Conservation (phyloP, 768 basidiomycete species). For the Cystofilobasidium capitatum region DNA sequence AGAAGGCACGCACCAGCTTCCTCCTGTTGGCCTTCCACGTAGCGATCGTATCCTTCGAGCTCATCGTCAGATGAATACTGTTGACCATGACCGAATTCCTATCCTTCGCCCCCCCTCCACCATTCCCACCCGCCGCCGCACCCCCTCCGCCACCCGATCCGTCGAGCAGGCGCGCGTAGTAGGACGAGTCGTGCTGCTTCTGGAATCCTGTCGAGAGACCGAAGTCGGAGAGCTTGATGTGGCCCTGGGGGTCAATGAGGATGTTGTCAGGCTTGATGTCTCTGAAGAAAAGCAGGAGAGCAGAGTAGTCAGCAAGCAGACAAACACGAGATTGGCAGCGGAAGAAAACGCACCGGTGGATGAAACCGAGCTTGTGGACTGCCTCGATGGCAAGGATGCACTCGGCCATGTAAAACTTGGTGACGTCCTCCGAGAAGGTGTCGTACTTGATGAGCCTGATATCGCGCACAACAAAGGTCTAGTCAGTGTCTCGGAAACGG, state of each 20-base stretch:
- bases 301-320: conserved; percentile 44
- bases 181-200: conserved; percentile 90
- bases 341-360: conserved; percentile 64
- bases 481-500: background rate
- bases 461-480: background rate
- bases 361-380: conserved; percentile 92
- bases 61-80: conserved; percentile 91
- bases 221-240: conserved; percentile 96
- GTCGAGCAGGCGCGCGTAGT: conserved; percentile 84
- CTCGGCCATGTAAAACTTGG: conserved; percentile 97
- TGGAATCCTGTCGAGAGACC: conserved; percentile 99
- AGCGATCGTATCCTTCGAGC: conserved; percentile 82
- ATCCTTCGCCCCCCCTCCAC: conserved; percentile 37
- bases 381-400: conserved; percentile 96
- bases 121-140: conserved; percentile 28
- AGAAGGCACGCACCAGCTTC: conserved; percentile 57
- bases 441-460: conserved; percentile 84
- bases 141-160: conserved; percentile 37
- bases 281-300: conserved; percentile 42
- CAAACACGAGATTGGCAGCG: conserved; percentile 46
- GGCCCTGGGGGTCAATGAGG: conserved; percentile 91
- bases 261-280: conserved; percentile 99
- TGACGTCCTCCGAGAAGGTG: conserved; percentile 95
- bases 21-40: conserved; percentile 98
- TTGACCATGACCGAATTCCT: conserved; percentile 96